Base-by-base conservation (phyloP, 2,329 filamentous ascomycete species). In the Colletotrichum tropicicola region DNA sequence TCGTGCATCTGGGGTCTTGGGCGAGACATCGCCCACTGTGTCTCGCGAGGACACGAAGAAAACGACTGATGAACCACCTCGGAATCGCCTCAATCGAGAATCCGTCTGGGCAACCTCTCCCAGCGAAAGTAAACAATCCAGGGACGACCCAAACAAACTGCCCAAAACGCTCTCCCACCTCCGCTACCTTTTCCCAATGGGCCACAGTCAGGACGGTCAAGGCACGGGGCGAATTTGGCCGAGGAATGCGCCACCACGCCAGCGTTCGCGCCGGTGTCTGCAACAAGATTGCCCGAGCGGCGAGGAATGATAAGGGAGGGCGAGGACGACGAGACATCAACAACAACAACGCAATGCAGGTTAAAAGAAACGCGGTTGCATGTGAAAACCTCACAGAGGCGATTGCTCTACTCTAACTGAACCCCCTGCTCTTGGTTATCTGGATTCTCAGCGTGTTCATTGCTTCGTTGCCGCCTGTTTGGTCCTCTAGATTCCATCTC, bases 251-350 rank as follows among this genome's bases (percentile, higher is more conserved):
- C 62, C 57, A 65, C 62, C 51, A 47, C 52, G 39, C 57, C 61
- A 65, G 62, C 58, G 62, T 51, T 41, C 43, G 30, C 62, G 62
- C 62, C 62, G 62, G 51, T 51, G 62, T 65, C 62, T 65, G 62
- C 62, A 62, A 55, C 57, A 62, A 65, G 62, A 65, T 65, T 65
- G 62, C 62, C 62, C 51, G 62, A 65, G 62, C 62, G 62, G 35
- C 57, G 28, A 62, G 58, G 62, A 65, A 65, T 65, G 62, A 62
- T 62, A 62, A 65, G 62, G 62, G 62, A 65, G 62, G 12, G 21
- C 37, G 28, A 44, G 44, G 37, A 25, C 57, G 44, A 65, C 57
- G 62, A 62, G 62, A 65, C 57, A 65, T 55, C 62, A 65, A 65
- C 37, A 65, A 65, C 44, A 65, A 49, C 51, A 62, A 62, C 35